phyloP scores from a whole-genome alignment of 2,329 filamentous ascomycete species.

The Phyllosticta capitalensis region DNA sequence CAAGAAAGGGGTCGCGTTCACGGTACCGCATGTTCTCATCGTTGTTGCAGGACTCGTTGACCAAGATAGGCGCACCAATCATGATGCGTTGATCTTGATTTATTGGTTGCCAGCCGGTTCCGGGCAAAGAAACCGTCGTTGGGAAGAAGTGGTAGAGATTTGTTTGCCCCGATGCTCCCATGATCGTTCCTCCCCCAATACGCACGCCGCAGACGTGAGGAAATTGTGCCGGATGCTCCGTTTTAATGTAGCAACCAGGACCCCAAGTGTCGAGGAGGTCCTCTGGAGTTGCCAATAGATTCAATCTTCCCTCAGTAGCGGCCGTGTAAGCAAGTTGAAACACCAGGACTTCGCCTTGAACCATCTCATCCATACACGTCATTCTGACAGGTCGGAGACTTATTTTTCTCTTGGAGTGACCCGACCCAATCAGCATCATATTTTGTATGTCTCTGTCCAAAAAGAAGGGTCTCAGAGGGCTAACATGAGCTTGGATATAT shows the following conservation, averaged over 20 bases:
- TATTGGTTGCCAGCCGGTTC: neutral
- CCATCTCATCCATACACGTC: slow-evolving; percentile 8
- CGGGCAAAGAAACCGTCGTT: too few relatives aligned
- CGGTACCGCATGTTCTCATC: slow-evolving; percentile 1
- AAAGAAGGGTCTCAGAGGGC: slow-evolving; percentile 2
- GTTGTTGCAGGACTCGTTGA: neutral
- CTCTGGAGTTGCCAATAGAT: neutral
- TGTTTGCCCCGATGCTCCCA: neutral
- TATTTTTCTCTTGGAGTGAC: neutral
- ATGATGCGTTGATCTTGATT: neutral
- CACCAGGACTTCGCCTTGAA: neutral
- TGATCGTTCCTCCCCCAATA: neutral
- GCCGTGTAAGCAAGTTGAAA: neutral
- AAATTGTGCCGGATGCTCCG: neutral
- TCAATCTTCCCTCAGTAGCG: neutral
- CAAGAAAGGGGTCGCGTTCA: neutral
- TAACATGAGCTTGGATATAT: slow-evolving; percentile 10
- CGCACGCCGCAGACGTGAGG: neutral
- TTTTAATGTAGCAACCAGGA: neutral
- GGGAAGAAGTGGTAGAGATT: neutral
- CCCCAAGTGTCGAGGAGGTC: neutral
- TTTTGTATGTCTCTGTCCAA: slow-evolving; percentile 1
- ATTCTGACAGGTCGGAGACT: neutral
- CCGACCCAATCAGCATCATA: neutral
- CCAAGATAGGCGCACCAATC: neutral